These are phyloP conservation scores for Phyllosticta capitalensis DNA, from an alignment of 2,329 filamentous ascomycete species.

Conservation along the genomic window DNA sequence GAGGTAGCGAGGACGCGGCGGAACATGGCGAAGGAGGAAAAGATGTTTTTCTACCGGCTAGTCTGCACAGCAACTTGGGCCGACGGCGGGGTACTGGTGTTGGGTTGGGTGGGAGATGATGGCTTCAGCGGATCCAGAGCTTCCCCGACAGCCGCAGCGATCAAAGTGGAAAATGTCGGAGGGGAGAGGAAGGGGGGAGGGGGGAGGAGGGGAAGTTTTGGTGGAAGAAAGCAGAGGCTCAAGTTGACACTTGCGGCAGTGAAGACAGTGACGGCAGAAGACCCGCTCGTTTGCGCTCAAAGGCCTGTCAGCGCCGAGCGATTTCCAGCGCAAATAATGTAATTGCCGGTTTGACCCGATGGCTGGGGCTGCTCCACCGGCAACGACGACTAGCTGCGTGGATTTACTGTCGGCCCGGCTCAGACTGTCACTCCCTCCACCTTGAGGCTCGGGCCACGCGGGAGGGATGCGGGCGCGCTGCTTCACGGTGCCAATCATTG, in stretches of 20 bases:
- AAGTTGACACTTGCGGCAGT: conserved; percentile 2
- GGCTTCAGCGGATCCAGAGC: not conserved
- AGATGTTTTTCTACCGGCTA: not conserved
- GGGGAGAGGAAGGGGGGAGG: conserved; percentile 1
- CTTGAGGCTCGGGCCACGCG: not conserved
- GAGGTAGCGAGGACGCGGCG: conserved; percentile 11
- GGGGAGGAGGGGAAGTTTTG: conserved; percentile 8
- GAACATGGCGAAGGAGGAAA: conserved; percentile 1
- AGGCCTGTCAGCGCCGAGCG: not conserved
- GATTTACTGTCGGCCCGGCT: not conserved
- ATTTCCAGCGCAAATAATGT: not conserved
- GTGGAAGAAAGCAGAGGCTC: conserved; percentile 9
- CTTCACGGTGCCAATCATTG: not conserved
- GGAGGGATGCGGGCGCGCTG: not conserved
- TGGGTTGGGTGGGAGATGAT: not conserved
- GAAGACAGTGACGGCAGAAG: conserved; percentile 8
- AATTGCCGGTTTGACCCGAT: not conserved
- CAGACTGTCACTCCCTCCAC: too few relatives aligned
- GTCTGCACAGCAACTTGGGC: not conserved
- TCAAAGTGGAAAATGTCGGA: not conserved
- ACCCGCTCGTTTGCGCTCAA: not conserved
- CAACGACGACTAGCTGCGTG: not conserved
- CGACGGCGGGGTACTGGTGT: not conserved
- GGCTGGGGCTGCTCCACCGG: not conserved
- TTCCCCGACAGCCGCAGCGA: not conserved